A percentile compares a stretch with the other conserved stretches of the same genome.
These are phyloP conservation scores for Lumnitzera racemosa DNA, from an alignment of 345 rosid genomes.

Conservation along the genomic window DNA sequence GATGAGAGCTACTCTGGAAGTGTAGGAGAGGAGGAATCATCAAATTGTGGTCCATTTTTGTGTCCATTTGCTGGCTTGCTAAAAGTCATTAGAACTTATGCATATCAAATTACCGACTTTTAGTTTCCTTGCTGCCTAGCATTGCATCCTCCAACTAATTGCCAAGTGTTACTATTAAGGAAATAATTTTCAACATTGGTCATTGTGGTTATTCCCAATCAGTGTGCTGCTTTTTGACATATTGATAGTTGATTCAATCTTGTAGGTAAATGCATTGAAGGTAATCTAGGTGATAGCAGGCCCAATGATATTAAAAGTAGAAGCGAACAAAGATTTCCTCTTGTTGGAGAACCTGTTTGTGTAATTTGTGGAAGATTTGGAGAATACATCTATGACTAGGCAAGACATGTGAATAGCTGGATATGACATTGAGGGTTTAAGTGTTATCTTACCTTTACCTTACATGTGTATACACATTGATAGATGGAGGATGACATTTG, in stretches of 20 bases:
- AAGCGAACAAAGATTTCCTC: constrained; percentile 47
- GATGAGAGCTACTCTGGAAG: constrained; percentile 33
- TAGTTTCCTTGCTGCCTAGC: too few species aligned
- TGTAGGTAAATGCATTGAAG: constrained; percentile 24
- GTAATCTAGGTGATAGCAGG: constrained; percentile 4
- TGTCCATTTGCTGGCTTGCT: not conserved
- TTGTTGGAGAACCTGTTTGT: constrained; percentile 60
- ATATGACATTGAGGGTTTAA: constrained; percentile 7
- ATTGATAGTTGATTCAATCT: not conserved
- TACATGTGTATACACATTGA: constrained; percentile 9
- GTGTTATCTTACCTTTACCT: constrained; percentile 2
- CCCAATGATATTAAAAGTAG: constrained; percentile 22
- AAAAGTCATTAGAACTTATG: too few species aligned
- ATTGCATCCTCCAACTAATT: too few species aligned
- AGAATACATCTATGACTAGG: constrained; percentile 70
- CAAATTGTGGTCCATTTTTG: constrained; percentile 28
- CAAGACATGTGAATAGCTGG: constrained; percentile 9
- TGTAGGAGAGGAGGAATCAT: constrained; percentile 23
- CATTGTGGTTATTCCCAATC: too few species aligned
- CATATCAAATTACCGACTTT: too few species aligned
- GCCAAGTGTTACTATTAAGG: too few species aligned
- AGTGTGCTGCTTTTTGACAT: not conserved
- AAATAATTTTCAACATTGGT: too few species aligned
- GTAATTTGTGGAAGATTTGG: constrained; percentile 68
- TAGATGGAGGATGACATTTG: constrained; percentile 77